Evolutionary conservation across 2,329 filamentous ascomycete genomes (phyloP), one percentile per base, ranked within the genome.

Genomic region (Epichloe scottii): DNA sequence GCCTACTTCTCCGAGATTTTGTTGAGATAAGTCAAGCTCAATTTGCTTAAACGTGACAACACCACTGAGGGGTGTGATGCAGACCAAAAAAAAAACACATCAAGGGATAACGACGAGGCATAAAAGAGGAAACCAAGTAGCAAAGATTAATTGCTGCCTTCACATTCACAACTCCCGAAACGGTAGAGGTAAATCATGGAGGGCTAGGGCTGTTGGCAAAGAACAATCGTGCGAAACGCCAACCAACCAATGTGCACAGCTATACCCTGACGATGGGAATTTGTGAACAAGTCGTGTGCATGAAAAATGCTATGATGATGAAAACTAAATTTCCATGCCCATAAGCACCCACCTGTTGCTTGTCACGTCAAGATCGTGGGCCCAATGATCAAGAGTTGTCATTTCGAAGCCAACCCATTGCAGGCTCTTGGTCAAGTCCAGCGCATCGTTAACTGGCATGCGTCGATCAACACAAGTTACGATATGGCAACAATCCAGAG

Each of bases 321-420:
- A 30, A 30, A 34, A 2, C 74, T 77, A 95, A 53, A 91, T 72
- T 66, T 95, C 89, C 82, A 95, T 93, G 56, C 83, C 82, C 75
- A 95, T 81, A 65, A 94, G 89, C 53, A 95, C 68, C 90, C 90
- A 96, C 61, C 76, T 76, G 49, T 82, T 71, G 70, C 89, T 95
- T 48, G 85, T 81, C 49, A 84, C 76, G 56, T 86, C 79, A 50
- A 77, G 65, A 39, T 75, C 73, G 44, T 74, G 71, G 15, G 79
- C 77, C 84, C 89, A 95, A 59, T 81, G 78, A 58, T 89, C 84
- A 42, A 96, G 75, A 23, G 87, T 91, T 47, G 81, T 82, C 58
- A 91, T 77, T 63, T 87, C 86, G 63, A 95, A 95, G 51, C 90
- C 90, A 57, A 94, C 90, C 90, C 90, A 96, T 65, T 89, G 87